A percentile compares a stretch with the other conserved stretches of the same genome.
Conservation (phyloP, 495 filamentous ascomycete species). For the Sphaerosporella brunnea region DNA sequence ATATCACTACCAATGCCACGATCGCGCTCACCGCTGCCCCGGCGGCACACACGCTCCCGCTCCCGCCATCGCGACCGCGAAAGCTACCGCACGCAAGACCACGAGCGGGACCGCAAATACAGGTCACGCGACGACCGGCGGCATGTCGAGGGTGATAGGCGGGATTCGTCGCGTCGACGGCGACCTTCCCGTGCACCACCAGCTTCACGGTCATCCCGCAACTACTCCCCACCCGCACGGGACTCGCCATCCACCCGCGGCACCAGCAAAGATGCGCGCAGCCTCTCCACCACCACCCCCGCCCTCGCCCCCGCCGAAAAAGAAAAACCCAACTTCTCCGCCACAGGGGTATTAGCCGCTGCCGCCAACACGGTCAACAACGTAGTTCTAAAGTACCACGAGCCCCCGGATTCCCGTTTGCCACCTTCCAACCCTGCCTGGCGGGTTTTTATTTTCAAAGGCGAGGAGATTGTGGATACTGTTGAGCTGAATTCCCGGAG, state of each 20-base stretch:
- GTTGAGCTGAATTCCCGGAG: constrained; percentile 55
- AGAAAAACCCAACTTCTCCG: constrained; percentile 72
- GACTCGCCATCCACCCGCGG: neutral
- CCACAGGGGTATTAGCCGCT: constrained; percentile 65
- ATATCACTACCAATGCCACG: constrained; percentile 5
- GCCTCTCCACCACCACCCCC: neutral
- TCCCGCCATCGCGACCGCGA: neutral
- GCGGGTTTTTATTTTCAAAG: constrained; percentile 91
- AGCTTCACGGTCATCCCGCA: neutral
- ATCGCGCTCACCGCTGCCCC: constrained; percentile 11
- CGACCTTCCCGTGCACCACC: neutral
- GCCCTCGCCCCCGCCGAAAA: constrained; percentile 36
- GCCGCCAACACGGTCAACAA: constrained; percentile 66
- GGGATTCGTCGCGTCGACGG: neutral
- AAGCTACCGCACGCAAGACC: neutral
- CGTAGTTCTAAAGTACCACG: constrained; percentile 85
- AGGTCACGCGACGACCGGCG: neutral
- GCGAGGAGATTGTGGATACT: constrained; percentile 56
- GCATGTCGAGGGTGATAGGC: neutral
- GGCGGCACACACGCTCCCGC: neutral
- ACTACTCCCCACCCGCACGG: neutral
- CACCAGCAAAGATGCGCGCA: neutral
- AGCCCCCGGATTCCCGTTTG: constrained; percentile 82
- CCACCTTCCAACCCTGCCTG: constrained; percentile 59
- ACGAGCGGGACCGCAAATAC: too few species aligned